Percentiles rank a stretch among this genome's conserved stretches.
These are phyloP conservation scores for Herpomyces periplanetae DNA, from an alignment of 2,329 filamentous ascomycete genomes.

Conservation along the genomic window DNA sequence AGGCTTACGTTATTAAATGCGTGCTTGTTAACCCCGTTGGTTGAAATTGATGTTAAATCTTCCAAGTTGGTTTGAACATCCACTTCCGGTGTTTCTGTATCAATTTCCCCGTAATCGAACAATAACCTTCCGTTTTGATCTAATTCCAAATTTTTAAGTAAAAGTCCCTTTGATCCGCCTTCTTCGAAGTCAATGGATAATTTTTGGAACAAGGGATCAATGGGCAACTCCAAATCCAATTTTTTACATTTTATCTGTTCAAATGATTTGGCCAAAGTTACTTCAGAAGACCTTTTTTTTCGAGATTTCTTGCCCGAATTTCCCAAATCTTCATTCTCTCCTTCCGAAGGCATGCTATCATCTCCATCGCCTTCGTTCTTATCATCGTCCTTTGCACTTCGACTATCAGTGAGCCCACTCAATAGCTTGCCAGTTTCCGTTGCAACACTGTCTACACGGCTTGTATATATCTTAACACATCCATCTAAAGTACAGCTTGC, in stretches of 20 bases:
- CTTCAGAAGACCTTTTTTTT: slow-evolving; percentile 62
- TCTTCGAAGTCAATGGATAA: slow-evolving; percentile 94
- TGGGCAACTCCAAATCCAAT: slow-evolving; percentile 78
- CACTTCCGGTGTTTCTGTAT: slow-evolving; percentile 11
- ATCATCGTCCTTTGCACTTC: slow-evolving; percentile 9
- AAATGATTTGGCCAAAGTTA: slow-evolving; percentile 67
- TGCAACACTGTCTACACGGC: slow-evolving; percentile 82
- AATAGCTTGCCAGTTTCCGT: slow-evolving; percentile 83
- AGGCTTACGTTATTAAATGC: slow-evolving; percentile 15
- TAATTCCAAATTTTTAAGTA: slow-evolving; percentile 87
- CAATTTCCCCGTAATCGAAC: slow-evolving; percentile 87
- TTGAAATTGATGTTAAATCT: slow-evolving; percentile 2
- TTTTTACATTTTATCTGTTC: slow-evolving; percentile 70
- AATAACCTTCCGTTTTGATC: slow-evolving; percentile 70
- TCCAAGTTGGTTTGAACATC: slow-evolving; percentile 5
- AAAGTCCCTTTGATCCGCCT: slow-evolving; percentile 67
- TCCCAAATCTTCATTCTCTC: slow-evolving; percentile 16
- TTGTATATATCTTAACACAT: slow-evolving; percentile 97
- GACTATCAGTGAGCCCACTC: slow-evolving; percentile 63
- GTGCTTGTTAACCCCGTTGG: slow-evolving; percentile 7
- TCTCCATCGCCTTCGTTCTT: slow-evolving; percentile 7
- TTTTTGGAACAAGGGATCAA: slow-evolving; percentile 96
- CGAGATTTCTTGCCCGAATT: slow-evolving; percentile 21
- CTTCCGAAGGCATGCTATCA: slow-evolving; percentile 22
- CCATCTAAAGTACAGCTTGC: slow-evolving; percentile 88